These are phyloP conservation scores for Hyaloraphidium curvatum DNA, from an alignment of 192 early-diverging fungal genomes.

Conservation along the genomic window DNA sequence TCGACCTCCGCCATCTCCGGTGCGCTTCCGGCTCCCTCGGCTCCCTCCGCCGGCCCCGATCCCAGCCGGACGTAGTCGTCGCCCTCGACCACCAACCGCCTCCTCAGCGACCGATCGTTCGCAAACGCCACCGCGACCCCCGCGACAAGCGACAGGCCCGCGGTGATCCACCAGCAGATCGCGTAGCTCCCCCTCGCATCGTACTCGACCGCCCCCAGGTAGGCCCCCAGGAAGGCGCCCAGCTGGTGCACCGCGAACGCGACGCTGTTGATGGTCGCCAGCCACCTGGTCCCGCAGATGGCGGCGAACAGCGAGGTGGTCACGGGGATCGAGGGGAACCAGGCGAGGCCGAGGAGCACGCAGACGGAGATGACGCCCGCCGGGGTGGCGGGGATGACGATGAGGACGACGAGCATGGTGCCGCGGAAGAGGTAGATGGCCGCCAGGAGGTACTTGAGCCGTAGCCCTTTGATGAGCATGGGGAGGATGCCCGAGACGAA, in stretches of 20 bases:
- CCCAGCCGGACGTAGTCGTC: too few relatives aligned
- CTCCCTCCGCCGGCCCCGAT: too few relatives aligned
- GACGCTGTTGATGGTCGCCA: too few relatives aligned
- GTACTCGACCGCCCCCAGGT: not conserved
- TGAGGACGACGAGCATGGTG: not conserved
- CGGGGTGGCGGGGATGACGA: not conserved
- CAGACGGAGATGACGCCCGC: not conserved
- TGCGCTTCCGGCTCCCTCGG: too few relatives aligned
- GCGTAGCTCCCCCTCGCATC: constrained; percentile 1
- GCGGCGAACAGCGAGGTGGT: too few relatives aligned
- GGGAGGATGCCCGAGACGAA: not conserved
- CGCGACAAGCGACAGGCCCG: not conserved
- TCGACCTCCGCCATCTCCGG: too few relatives aligned
- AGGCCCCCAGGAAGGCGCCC: not conserved
- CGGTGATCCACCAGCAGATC: constrained; percentile 4
- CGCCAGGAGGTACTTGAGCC: not conserved
- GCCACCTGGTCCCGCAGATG: too few relatives aligned
- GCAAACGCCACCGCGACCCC: too few relatives aligned
- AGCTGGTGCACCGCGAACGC: not conserved
- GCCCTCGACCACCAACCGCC: too few relatives aligned
- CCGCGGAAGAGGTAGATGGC: not conserved
- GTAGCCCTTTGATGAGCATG: not conserved
- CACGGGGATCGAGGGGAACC: not conserved
- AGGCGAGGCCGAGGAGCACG: not conserved
- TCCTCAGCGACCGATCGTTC: too few relatives aligned